phyloP scores from a whole-genome alignment of 23 red algal species.

The Cyanidium caldarium region DNA sequence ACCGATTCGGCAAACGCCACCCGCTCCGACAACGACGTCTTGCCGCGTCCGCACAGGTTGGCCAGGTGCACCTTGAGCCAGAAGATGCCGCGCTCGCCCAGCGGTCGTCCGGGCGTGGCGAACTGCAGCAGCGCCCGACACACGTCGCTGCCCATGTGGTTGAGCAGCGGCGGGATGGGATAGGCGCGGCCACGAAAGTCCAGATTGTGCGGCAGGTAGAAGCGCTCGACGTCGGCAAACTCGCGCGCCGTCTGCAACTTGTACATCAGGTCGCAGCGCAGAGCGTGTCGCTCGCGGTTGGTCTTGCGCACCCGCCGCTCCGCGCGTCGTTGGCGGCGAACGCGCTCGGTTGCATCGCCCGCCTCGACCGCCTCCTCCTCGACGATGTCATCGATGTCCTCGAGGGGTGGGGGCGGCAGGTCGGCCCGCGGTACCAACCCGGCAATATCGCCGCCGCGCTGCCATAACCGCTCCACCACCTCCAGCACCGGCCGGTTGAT shows the following conservation, averaged over 20 bases:
- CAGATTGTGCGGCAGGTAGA: slow-evolving; percentile 87
- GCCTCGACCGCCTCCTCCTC: neutral
- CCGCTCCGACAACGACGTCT: slow-evolving; percentile 62
- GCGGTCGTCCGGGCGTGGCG: slow-evolving; percentile 30
- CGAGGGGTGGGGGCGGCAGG: slow-evolving; percentile 16
- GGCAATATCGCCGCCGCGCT: slow-evolving; percentile 36
- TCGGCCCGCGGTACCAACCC: slow-evolving; percentile 42
- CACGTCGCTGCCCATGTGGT: slow-evolving; percentile 81
- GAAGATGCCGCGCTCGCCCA: slow-evolving; percentile 63
- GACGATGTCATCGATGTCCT: neutral
- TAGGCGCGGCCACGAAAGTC: slow-evolving; percentile 98
- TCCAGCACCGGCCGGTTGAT: slow-evolving; percentile 47
- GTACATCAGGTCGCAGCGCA: slow-evolving; percentile 47
- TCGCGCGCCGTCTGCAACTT: slow-evolving; percentile 28
- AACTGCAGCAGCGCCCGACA: slow-evolving; percentile 61
- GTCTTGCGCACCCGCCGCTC: slow-evolving; percentile 2
- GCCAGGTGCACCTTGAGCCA: slow-evolving; percentile 92
- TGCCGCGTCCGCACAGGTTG: slow-evolving; percentile 57
- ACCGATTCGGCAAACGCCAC: slow-evolving; percentile 32
- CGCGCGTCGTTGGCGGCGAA: neutral
- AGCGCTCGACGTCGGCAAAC: slow-evolving; percentile 28
- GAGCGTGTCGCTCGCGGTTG: slow-evolving; percentile 47
- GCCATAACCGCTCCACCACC: slow-evolving; percentile 47
- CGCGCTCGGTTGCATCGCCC: neutral
- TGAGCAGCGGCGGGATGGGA: slow-evolving; percentile 59